phyloP scores from a whole-genome alignment of 345 rosid genomes.

The Bruguiera parviflora region DNA sequence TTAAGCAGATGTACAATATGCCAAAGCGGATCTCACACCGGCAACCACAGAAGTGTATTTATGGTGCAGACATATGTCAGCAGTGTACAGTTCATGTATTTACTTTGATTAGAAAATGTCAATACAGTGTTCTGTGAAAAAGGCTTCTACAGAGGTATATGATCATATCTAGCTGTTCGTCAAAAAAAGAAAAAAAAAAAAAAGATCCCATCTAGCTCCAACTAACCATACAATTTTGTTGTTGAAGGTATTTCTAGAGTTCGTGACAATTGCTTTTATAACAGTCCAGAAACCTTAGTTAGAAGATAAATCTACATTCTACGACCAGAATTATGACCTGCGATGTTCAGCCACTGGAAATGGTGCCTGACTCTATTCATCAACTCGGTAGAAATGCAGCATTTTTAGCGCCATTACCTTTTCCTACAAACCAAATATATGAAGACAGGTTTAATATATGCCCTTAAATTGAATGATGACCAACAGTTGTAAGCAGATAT shows the following conservation, averaged over 20 bases:
- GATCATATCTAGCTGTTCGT: constrained; percentile 1
- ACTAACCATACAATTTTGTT: not conserved
- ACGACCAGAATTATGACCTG: constrained; percentile 3
- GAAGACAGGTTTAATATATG: not conserved
- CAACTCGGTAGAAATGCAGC: constrained; percentile 66
- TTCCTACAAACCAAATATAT: constrained; percentile 39
- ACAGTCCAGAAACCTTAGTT: constrained; percentile 7
- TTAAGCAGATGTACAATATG: not conserved
- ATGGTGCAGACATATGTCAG: constrained; percentile 27
- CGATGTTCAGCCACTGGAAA: constrained; percentile 13
- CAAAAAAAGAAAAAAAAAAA: no score
- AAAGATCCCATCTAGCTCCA: constrained; percentile 9
- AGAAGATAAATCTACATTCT: constrained; percentile 16
- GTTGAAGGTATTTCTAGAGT: constrained; percentile 3
- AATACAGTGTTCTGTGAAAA: constrained; percentile 2
- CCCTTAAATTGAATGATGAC: not conserved
- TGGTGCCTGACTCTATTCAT: constrained; percentile 14
- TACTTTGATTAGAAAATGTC: constrained; percentile 26
- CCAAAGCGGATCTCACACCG: not conserved
- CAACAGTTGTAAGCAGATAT: constrained; percentile 10
- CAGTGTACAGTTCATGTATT: constrained; percentile 25
- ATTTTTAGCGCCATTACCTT: constrained; percentile 49
- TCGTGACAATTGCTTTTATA: constrained; percentile 8
- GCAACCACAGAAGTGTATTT: constrained; percentile 22
- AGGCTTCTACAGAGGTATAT: constrained; percentile 21